Percentiles rank a stretch among this genome's conserved stretches.
These are phyloP conservation scores for Monilinia vaccinii-corymbosi DNA, from an alignment of 2,329 filamentous ascomycete genomes.

Conservation along the genomic window DNA sequence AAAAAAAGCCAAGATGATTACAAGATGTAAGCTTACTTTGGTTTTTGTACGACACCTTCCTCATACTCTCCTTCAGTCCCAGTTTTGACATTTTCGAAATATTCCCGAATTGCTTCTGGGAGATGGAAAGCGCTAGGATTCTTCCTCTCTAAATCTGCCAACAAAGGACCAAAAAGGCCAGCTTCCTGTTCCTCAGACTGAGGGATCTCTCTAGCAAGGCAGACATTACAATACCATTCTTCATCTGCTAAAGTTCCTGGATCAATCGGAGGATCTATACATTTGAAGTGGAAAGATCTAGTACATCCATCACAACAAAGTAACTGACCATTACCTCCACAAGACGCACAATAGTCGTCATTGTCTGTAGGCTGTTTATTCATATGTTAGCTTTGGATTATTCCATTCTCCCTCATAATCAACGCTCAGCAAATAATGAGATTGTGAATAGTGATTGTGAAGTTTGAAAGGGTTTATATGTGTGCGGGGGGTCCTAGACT, in stretches of 20 bases:
- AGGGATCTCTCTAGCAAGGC: conserved; percentile 41
- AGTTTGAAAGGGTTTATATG: conserved; percentile 18
- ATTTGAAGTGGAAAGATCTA: conserved; percentile 82
- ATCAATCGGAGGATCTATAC: conserved; percentile 68
- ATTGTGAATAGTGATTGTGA: conserved; percentile 16
- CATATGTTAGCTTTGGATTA: conserved; percentile 21
- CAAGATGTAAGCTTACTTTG: conserved; percentile 44
- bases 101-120: conserved; percentile 60
- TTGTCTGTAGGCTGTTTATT: conserved; percentile 51
- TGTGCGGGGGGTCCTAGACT: conserved; percentile 19
- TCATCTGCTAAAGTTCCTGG: conserved; percentile 52
- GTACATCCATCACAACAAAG: conserved; percentile 91
- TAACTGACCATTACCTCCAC: conserved; percentile 73
- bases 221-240: conserved; percentile 77
- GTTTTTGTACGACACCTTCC: conserved; percentile 46
- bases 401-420: not conserved
- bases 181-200: conserved; percentile 32
- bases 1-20: conserved; percentile 7
- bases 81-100: conserved; percentile 72
- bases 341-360: conserved; percentile 83
- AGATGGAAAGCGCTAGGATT: conserved; percentile 67
- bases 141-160: conserved; percentile 55
- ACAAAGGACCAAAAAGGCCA: conserved; percentile 53
- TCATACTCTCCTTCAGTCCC: conserved; percentile 74
- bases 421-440: conserved; percentile 11